phyloP scores from a whole-genome alignment of 2,329 filamentous ascomycete genomes.

The Pyrenochaeta sp. region DNA sequence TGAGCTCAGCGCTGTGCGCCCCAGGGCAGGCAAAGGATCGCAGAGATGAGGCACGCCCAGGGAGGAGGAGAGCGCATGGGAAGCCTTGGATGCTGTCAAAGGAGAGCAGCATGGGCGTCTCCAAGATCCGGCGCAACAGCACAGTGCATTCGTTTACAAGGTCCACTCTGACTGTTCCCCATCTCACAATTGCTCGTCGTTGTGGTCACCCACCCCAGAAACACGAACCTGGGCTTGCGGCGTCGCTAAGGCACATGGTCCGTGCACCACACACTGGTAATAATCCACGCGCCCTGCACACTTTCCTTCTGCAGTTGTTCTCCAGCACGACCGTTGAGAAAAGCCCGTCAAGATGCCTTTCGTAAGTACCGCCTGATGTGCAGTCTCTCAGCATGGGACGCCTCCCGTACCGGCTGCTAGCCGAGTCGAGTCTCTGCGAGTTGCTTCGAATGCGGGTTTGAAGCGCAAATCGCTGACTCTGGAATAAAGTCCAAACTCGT shows the following conservation, averaged over 20 bases:
- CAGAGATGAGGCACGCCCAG: too few species aligned
- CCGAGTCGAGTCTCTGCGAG: conserved; percentile 67
- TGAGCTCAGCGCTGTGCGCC: too few species aligned
- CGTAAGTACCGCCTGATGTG: conserved; percentile 51
- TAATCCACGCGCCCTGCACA: conserved; percentile 21
- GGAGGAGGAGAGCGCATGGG: too few species aligned
- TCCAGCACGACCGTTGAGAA: conserved; percentile 34
- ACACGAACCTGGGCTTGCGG: conserved; percentile 11
- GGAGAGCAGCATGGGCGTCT: too few species aligned
- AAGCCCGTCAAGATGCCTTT: conserved; percentile 54
- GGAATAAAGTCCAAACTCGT: conserved; percentile 87
- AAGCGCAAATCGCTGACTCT: conserved; percentile 99
- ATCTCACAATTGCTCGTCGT: neutral
- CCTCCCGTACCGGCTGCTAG: conserved; percentile 37
- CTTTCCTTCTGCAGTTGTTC: conserved; percentile 32
- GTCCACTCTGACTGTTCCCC: neutral
- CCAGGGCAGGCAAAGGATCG: too few species aligned
- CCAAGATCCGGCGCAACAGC: too few species aligned
- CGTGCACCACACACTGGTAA: conserved; percentile 19
- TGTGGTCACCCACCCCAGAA: conserved; percentile 31
- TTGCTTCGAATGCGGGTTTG: conserved; percentile 89
- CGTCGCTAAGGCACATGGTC: conserved; percentile 20
- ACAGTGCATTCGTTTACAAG: neutral
- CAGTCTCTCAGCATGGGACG: conserved; percentile 23
- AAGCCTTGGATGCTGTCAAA: too few species aligned